Base-by-base conservation (phyloP, 208 protist species). In the Acanthamoeba lugdunensis region DNA sequence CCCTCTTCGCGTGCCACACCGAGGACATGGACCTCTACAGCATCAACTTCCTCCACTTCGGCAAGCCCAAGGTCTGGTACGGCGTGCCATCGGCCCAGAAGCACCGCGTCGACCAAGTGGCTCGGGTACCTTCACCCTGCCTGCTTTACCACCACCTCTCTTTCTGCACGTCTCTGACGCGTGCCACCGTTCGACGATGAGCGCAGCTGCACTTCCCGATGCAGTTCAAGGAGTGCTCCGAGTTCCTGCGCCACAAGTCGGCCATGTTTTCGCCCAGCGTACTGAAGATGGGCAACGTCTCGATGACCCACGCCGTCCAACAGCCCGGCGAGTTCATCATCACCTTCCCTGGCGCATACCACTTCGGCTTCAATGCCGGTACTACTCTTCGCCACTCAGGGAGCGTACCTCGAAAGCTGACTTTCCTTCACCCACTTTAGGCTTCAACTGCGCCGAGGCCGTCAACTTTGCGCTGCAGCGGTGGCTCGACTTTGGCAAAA, bases 391-490 rank as follows among this genome's bases (percentile, higher is more conserved):
- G 13, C 6, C 13, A 5, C 28, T 8, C 28, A 37, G 5, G 4
- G 65, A 25, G 5, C 4, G 41, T 61, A 7, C 9, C 9, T 61
- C 18, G 9, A 25, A 75, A 75, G 23, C 9, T 11, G 11, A 75
- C 9, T 75, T 37, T 41, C 23, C 23, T 75, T 11, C 11, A 1
- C 33, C 33, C 25, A 13, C 67, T 37, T 18, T 37, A 87, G 95
- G 95, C 4, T 95, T 96, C 81, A 96, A 96, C 94, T 94, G 89
- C 25, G 94, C 95, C 48, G 95, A 96, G 89, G 85, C 95, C 7
- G 85, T 93, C 28, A 96, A 96, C 90, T 96, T 96, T 61, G 95
- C 95, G 21, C 75, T 92, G 4, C 21, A 52, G 23, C 79, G 81
- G 21, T 96, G 95, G 95, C 30, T 96, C 14, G 37, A 88, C 7